Conservation (phyloP, 306 rosid species). For the Trifolium fragiferum region DNA sequence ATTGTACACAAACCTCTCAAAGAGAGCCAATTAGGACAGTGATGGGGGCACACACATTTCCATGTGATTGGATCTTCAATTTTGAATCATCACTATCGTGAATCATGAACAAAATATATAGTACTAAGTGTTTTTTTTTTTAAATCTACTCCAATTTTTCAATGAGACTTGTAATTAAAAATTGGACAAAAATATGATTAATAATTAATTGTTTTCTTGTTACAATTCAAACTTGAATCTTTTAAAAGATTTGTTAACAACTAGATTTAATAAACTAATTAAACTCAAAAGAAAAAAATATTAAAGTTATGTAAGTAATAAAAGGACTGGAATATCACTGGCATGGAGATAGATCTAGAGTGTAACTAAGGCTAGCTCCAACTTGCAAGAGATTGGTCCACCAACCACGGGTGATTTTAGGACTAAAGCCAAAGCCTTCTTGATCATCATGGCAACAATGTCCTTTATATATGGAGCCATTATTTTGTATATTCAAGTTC, state of each 20-base stretch:
- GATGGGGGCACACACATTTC: constrained; percentile 67
- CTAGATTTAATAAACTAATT: no score
- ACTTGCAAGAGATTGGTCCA: constrained; percentile 58
- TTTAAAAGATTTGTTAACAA: no score
- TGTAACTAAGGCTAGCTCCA: constrained; percentile 40
- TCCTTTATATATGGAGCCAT: background rate
- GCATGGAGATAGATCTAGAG: constrained; percentile 19
- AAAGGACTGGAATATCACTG: constrained; percentile 32
- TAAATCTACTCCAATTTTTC: no score
- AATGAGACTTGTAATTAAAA: no score
- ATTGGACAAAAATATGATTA: no score
- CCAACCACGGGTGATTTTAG: constrained; percentile 39
- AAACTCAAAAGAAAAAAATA: no score
- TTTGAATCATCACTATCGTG: constrained; percentile 52
- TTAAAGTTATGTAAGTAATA: background rate
- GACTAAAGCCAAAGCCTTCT: constrained; percentile 38
- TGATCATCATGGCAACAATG: constrained; percentile 40
- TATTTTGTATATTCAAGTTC: constrained; percentile 44
- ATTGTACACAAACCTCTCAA: constrained; percentile 37
- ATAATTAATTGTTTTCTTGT: no score
- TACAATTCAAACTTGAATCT: no score
- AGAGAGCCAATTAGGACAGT: constrained; percentile 41
- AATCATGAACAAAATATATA: constrained; percentile 36
- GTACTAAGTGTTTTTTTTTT: background rate
- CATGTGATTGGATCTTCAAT: constrained; percentile 42